These are phyloP conservation scores for Candida anutae DNA, from an alignment of 1,139 yeast species.

Conservation along the genomic window DNA sequence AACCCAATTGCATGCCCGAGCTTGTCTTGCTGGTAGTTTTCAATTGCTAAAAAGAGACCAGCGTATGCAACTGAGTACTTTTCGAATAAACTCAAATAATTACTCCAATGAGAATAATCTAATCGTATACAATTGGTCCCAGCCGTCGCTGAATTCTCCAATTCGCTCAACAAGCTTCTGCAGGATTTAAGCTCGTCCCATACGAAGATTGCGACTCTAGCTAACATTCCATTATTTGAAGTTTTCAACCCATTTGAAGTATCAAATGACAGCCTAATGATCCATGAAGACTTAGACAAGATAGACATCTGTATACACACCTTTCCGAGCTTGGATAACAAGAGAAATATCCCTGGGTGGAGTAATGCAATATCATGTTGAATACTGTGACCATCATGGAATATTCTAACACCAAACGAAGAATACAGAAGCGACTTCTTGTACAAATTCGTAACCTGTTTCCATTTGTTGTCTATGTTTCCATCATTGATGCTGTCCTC, in stretches of 20 bases:
- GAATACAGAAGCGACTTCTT: slow-evolving; percentile 24
- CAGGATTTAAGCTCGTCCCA: slow-evolving; percentile 23
- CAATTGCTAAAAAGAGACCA: slow-evolving; percentile 36
- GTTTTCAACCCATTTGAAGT: slow-evolving; percentile 21
- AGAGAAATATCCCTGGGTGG: too few relatives aligned
- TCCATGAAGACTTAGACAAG: slow-evolving; percentile 33
- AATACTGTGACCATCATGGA: too few relatives aligned
- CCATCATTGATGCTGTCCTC: slow-evolving; percentile 7
- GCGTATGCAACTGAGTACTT: slow-evolving; percentile 36
- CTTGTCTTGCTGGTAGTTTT: slow-evolving; percentile 32
- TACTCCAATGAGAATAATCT: slow-evolving; percentile 23
- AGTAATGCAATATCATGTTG: too few relatives aligned
- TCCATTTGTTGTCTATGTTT: slow-evolving; percentile 27
- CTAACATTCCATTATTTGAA: slow-evolving; percentile 31
- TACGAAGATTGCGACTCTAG: slow-evolving; percentile 35
- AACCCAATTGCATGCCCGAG: slow-evolving; percentile 39
- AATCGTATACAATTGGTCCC: slow-evolving; percentile 5
- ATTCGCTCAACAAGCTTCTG: slow-evolving; percentile 1
- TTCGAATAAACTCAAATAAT: slow-evolving; percentile 24
- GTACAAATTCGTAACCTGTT: slow-evolving; percentile 25
- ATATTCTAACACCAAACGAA: slow-evolving; percentile 9
- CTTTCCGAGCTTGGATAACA: slow-evolving; percentile 21
- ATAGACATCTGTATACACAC: slow-evolving; percentile 35
- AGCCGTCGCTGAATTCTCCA: background rate
- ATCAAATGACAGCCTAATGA: slow-evolving; percentile 24